phyloP scores from a whole-genome alignment of 208 protist species.

The Trypanosoma melophagium region DNA sequence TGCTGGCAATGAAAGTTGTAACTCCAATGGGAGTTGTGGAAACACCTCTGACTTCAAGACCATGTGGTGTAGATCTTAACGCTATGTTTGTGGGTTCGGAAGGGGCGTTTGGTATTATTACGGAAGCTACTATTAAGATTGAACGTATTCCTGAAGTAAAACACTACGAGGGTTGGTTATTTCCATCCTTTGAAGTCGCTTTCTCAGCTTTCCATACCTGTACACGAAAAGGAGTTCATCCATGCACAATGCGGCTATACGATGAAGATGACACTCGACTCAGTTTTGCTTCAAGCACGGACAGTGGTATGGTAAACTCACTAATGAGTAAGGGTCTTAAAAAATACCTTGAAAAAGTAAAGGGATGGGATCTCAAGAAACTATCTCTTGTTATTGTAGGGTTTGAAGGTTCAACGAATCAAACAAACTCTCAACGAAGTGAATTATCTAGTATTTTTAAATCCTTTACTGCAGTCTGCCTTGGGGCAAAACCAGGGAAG shows the following conservation, averaged over 20 bases:
- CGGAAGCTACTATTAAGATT: conserved; percentile 89
- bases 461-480: conserved; percentile 49
- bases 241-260: conserved; percentile 89
- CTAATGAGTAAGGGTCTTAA: conserved; percentile 69
- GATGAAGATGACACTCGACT: conserved; percentile 91
- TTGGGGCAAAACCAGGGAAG: conserved; percentile 64
- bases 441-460: conserved; percentile 68
- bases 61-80: conserved; percentile 89
- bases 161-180: conserved; percentile 88
- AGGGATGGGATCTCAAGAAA: conserved; percentile 74
- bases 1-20: conserved; percentile 89
- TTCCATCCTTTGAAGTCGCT: conserved; percentile 85
- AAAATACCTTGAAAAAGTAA: conserved; percentile 53
- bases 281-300: conserved; percentile 85
- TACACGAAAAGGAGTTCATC: conserved; percentile 79
- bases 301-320: conserved; percentile 42
- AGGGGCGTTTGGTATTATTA: conserved; percentile 93
- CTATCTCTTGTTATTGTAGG: conserved; percentile 82
- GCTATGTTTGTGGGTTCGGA: conserved; percentile 92
- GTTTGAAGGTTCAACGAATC: conserved; percentile 78
- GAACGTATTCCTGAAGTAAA: conserved; percentile 82
- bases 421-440: conserved; percentile 63
- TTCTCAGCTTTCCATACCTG: conserved; percentile 83
- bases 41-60: conserved; percentile 76
- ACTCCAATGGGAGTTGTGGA: conserved; percentile 90